Conservation (phyloP, 768 basidiomycete genomes). For the Leucosporidium creatinivorum region DNA sequence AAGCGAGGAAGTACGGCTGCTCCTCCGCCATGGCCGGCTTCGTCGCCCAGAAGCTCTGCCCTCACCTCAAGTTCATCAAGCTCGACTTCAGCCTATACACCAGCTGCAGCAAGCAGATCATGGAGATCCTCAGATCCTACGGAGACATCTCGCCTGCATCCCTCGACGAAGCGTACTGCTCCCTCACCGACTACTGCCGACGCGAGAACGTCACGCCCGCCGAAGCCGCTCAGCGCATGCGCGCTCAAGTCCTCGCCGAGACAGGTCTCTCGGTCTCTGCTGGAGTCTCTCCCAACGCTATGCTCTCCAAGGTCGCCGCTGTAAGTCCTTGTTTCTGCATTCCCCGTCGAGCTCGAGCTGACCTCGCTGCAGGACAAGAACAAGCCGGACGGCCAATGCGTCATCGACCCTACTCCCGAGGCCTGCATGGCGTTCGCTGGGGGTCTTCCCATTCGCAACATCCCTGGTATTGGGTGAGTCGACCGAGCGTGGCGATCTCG, state of each 20-base stretch:
- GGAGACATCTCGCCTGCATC: constrained; percentile 45
- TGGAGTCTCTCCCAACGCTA: constrained; percentile 93
- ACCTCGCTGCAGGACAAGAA: constrained; percentile 27
- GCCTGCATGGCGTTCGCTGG: constrained; percentile 29
- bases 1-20: constrained; percentile 34
- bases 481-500: background rate
- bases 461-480: constrained; percentile 16
- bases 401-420: constrained; percentile 26
- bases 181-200: constrained; percentile 77
- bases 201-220: constrained; percentile 57
- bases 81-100: constrained; percentile 34
- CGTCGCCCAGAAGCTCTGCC: constrained; percentile 88
- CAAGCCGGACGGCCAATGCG: constrained; percentile 32
- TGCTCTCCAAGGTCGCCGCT: constrained; percentile 74
- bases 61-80: constrained; percentile 65
- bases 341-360: background rate
- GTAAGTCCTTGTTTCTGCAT: background rate
- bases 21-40: constrained; percentile 97
- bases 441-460: constrained; percentile 18
- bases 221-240: constrained; percentile 69
- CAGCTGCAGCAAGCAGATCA: constrained; percentile 50
- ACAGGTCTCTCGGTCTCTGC: constrained; percentile 72
- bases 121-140: constrained; percentile 60
- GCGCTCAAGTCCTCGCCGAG: constrained; percentile 62
- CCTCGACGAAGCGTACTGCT: constrained; percentile 70